phyloP scores from a whole-genome alignment of 768 basidiomycete species.

The Mycena latifolia region DNA sequence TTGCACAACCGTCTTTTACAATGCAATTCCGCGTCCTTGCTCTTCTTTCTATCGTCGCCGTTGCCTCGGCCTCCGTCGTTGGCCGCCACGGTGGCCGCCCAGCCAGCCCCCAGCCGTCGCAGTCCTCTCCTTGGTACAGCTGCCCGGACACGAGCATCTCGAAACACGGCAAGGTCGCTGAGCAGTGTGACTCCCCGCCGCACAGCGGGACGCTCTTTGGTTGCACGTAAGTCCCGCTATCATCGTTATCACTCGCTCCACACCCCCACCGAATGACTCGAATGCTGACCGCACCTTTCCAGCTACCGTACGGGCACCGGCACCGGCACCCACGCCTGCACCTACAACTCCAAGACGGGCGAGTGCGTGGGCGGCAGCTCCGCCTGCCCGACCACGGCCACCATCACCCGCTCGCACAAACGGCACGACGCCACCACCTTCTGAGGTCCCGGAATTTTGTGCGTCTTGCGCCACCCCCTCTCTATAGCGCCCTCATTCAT shows the following conservation, averaged over 20 bases:
- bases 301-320: slow-evolving; percentile 26
- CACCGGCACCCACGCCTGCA: slow-evolving; percentile 32
- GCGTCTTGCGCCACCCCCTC: background rate
- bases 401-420: slow-evolving; percentile 15
- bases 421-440: background rate
- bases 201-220: slow-evolving; percentile 22
- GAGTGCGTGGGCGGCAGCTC: slow-evolving; percentile 3
- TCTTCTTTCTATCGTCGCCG: slow-evolving; percentile 12
- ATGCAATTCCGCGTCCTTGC: slow-evolving; percentile 31
- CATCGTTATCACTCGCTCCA: background rate
- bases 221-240: slow-evolving; percentile 27
- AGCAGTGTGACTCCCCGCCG: slow-evolving; percentile 28
- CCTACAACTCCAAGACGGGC: slow-evolving; percentile 19
- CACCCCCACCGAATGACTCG: no score
- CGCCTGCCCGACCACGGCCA: slow-evolving; percentile 11
- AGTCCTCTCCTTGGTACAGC: slow-evolving; percentile 5
- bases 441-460: background rate
- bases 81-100: background rate
- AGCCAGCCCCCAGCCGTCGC: slow-evolving; percentile 14
- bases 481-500: background rate
- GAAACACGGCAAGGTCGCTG: slow-evolving; percentile 8
- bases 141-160: slow-evolving; percentile 16
- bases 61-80: slow-evolving; percentile 7
- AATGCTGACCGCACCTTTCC: background rate
- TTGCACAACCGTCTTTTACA: slow-evolving; percentile 5